Base-by-base conservation (phyloP, 1,284 basidiomycete species). In the Naganishia sp. region DNA sequence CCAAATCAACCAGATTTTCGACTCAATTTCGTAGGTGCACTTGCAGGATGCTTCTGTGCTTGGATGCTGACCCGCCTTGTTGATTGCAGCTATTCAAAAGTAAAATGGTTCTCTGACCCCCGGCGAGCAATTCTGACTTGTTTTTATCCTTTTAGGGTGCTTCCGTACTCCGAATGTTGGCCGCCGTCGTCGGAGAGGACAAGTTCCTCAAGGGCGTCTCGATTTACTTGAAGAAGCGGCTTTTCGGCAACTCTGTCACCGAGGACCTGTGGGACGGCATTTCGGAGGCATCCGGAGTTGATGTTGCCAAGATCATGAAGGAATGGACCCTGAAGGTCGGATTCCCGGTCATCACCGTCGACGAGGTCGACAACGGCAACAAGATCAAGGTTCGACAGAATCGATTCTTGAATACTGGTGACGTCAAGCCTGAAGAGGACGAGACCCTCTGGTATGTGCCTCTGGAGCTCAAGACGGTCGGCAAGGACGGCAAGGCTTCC, bases 271-370 rank as follows among this genome's bases (percentile, higher is more conserved):
- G 94, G 92, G 83, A 88, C 58, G 94, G 92, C 25, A 92, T 98
- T 70, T 83, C 86, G 63, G 84, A 87, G 73, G 86, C 92, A 2
- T 90, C 89, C 47, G 89, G 87, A 17, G 75, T 88, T 43, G 88
- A 97, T 72, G 86, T 97, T 53, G 83, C 87, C 15, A 83, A 84
- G 65, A 84, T 98, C 73, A 95, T 98, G 91, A 85, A 90, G 69
- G 89, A 90, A 76, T 99, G 94, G 95, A 89, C 94, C 45, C 85
- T 87, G 67, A 91, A 93, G 85, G 87, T 89, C 69, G 92, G 92
- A 31, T 94, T 88, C 81, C 94, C 94, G 4, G 87, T 98, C 31
- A 78, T 99, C 60, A 90, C 87, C 18, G 92, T 98, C 51, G 89
- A 86, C 0, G 94, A 97, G 79, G 84, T 82, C 9, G 79, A 82